Base-by-base conservation (phyloP, 2,329 filamentous ascomycete species). In the Diaporthe citri region DNA sequence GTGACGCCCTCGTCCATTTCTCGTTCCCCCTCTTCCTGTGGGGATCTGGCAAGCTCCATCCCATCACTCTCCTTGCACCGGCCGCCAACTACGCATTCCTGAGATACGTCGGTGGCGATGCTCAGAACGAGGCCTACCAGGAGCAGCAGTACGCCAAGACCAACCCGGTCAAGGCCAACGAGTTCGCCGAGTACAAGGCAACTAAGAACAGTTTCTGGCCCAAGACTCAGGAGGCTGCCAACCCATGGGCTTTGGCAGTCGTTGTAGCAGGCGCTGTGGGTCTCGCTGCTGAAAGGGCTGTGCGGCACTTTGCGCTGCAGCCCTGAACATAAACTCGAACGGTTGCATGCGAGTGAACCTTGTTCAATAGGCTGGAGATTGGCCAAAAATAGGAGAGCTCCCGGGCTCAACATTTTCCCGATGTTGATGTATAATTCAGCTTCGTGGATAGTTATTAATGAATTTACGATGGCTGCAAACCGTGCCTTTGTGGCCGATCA, bases 121-220 rank as follows among this genome's bases (percentile, higher is more conserved):
- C 86, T 75, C 81, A 89, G 79, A 91, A 87, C 56, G 90, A 91
- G 77, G 83, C 83, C 36, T 90, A 87, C 46, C 90, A 91, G 78
- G 83, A 83, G 31, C 84, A 86, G 70, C 86, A 89, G 6, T 92
- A 92, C 78, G 84, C 84, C 28, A 84, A 84, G 52, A 85, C 86
- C 20, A 86, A 88, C 74, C 84, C 86, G 7, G 80, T 84, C 62
- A 92, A 92, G 80, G 86, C 88, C 69, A 82, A 84, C 57, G 86
- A 92, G 77, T 83, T 92, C 28, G 83, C 87, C 78, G 80, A 86
- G 72, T 92, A 88, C 83, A 84, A 85, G 69, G 76, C 81, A 31
- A 86, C 89, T 78, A 90, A 90, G 81, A 91, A 92, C 78, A 87
- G 88, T 52, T 90, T 92, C 81, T 92, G 90, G 90, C 90, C 90